Evolutionary conservation across 1,284 basidiomycete genomes (phyloP).

Genomic region (Ceratobasidium sp.): DNA sequence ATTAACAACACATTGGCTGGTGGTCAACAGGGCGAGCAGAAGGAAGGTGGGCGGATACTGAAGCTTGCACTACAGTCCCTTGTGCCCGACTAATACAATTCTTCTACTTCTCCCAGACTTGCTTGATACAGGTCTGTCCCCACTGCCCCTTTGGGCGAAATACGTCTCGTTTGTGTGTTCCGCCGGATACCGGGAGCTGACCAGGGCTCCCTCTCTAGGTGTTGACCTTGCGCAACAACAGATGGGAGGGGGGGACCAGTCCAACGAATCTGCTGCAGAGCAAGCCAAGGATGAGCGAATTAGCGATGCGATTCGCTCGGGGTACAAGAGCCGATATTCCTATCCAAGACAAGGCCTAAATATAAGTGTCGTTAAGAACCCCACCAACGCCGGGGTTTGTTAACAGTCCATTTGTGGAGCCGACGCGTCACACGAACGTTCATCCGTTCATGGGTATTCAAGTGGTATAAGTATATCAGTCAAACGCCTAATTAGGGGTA

Average conservation of each 20-base stretch:
- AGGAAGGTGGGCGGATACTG: conserved; percentile 8
- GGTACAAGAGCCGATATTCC: conserved; percentile 41
- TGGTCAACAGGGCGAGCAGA: conserved; percentile 29
- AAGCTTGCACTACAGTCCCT: not conserved
- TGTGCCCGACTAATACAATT: not conserved
- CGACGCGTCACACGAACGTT: too few species aligned
- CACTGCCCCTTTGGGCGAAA: not conserved
- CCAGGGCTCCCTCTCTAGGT: not conserved
- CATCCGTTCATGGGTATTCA: too few species aligned
- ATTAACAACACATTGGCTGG: conserved; percentile 35
- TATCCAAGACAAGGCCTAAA: conserved; percentile 30
- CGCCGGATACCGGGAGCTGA: not conserved
- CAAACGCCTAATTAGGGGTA: too few species aligned
- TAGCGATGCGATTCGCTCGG: conserved; percentile 32
- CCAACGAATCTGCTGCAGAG: conserved; percentile 36
- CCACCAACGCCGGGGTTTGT: too few species aligned
- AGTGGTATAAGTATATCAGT: too few species aligned
- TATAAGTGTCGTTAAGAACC: too few species aligned
- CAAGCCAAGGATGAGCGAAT: conserved; percentile 39
- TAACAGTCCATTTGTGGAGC: too few species aligned
- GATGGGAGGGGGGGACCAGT: conserved; percentile 39
- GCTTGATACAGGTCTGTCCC: conserved; percentile 36
- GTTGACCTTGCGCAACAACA: conserved; percentile 22
- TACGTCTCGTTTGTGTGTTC: not conserved
- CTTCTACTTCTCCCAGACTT: conserved; percentile 1